Percentiles rank a stretch among this genome's conserved stretches.
phyloP scores from a whole-genome alignment of 257 asterid species.

The Capsicum baccatum region DNA sequence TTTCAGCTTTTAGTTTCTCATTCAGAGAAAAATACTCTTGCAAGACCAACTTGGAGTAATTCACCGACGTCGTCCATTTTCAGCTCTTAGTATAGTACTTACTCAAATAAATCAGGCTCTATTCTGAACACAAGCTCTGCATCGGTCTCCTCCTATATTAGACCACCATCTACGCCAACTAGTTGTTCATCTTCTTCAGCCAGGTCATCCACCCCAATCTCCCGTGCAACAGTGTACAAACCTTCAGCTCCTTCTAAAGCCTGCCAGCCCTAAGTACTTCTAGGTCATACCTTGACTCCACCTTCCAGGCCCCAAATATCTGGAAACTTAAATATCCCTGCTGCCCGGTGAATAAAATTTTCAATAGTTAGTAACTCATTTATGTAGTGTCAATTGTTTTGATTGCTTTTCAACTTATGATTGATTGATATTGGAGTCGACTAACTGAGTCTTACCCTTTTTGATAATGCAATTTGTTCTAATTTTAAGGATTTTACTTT shows the following conservation, averaged over 20 bases:
- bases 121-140: conserved; percentile 95
- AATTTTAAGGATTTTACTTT: too few relatives aligned
- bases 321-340: conserved; percentile 55
- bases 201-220: conserved; percentile 85
- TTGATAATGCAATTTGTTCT: too few relatives aligned
- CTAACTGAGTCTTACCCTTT: too few relatives aligned
- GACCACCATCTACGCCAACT: conserved; percentile 94
- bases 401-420: too few relatives aligned
- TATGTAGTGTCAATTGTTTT: too few relatives aligned
- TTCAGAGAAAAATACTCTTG: conserved; percentile 71
- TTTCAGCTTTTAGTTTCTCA: conserved; percentile 91
- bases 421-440: too few relatives aligned
- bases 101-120: conserved; percentile 69
- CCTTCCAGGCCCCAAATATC: conserved; percentile 80
- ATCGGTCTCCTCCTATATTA: conserved; percentile 91
- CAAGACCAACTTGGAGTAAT: conserved; percentile 75
- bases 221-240: conserved; percentile 70
- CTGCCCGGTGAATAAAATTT: conserved; percentile 40
- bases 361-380: too few relatives aligned
- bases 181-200: conserved; percentile 72
- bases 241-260: conserved; percentile 85
- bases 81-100: conserved; percentile 64
- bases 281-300: conserved; percentile 93
- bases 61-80: conserved; percentile 85
- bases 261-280: conserved; percentile 62